A percentile compares a stretch with the other conserved stretches of the same genome.
phyloP scores from a whole-genome alignment of 306 rosid genomes.

The Malus fusca region DNA sequence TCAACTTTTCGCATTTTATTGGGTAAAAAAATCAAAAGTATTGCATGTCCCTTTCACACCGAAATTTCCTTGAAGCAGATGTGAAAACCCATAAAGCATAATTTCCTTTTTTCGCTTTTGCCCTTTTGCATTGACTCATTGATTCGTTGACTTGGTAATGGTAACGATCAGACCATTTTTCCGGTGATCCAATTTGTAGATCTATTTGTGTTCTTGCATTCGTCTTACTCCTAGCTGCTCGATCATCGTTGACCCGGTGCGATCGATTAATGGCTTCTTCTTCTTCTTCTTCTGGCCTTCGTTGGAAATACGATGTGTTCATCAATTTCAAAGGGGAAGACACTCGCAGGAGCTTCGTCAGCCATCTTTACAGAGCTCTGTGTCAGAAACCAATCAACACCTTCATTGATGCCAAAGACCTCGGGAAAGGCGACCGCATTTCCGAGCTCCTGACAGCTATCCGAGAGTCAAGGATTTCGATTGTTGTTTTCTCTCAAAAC shows the following conservation, averaged over 20 bases:
- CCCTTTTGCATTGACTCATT: no score
- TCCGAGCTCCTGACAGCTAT: not conserved
- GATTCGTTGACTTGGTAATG: no score
- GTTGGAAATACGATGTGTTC: not conserved
- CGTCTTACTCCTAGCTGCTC: no score
- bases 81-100: no score
- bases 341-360: not conserved
- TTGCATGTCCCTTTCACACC: no score
- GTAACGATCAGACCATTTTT: no score
- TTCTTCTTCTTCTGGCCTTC: not conserved
- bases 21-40: no score
- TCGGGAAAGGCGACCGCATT: not conserved
- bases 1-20: no score
- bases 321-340: not conserved
- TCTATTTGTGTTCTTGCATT: no score
- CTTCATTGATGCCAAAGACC: not conserved
- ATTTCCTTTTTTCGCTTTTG: no score
- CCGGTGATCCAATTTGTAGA: not conserved
- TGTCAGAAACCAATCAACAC: not conserved
- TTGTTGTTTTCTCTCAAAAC: not conserved
- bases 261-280: no score
- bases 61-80: not conserved
- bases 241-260: no score
- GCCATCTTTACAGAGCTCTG: not conserved
- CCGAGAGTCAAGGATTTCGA: not conserved